A percentile compares a stretch with the other conserved stretches of the same genome.
Evolutionary conservation across 2,329 filamentous ascomycete species (phyloP).

Genomic region (Albophoma yamanashiensis): DNA sequence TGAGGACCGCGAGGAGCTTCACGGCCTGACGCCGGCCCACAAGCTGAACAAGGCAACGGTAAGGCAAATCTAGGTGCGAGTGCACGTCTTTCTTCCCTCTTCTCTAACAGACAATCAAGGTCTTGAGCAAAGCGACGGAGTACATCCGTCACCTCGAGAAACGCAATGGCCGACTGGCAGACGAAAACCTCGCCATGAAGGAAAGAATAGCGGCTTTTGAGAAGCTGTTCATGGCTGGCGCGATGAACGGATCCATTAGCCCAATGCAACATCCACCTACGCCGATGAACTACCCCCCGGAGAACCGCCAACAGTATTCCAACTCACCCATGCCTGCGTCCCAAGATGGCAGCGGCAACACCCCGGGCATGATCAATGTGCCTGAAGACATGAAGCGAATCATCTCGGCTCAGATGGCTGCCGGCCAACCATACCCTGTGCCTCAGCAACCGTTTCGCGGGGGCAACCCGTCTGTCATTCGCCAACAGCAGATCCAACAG

Average conservation of each 20-base stretch:
- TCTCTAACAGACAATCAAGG: conserved; percentile 24
- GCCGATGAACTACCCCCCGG: conserved; percentile 36
- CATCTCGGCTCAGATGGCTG: conserved; percentile 43
- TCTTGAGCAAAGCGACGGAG: conserved; percentile 89
- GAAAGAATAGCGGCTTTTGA: conserved; percentile 64
- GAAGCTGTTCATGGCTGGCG: conserved; percentile 69
- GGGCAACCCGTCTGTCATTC: conserved; percentile 32
- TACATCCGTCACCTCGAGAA: conserved; percentile 93
- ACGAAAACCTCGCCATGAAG: conserved; percentile 74
- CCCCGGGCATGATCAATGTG: conserved; percentile 52
- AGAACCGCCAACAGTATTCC: conserved; percentile 32
- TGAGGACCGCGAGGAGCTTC: conserved; percentile 63
- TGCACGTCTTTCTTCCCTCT: no score
- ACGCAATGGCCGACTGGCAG: conserved; percentile 68
- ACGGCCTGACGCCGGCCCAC: conserved; percentile 74
- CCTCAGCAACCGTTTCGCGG: conserved; percentile 35
- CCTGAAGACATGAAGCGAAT: conserved; percentile 56
- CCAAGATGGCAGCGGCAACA: conserved; percentile 27
- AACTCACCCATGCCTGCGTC: conserved; percentile 32
- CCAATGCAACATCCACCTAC: conserved; percentile 43
- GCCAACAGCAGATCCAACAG: conserved; percentile 47
- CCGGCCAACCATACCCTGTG: conserved; percentile 42
- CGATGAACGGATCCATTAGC: conserved; percentile 52
- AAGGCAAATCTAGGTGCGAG: conserved; percentile 6
- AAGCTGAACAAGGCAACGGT: conserved; percentile 97